Evolutionary conservation across 768 basidiomycete genomes (phyloP).

Genomic region (Mrakia gelida): DNA sequence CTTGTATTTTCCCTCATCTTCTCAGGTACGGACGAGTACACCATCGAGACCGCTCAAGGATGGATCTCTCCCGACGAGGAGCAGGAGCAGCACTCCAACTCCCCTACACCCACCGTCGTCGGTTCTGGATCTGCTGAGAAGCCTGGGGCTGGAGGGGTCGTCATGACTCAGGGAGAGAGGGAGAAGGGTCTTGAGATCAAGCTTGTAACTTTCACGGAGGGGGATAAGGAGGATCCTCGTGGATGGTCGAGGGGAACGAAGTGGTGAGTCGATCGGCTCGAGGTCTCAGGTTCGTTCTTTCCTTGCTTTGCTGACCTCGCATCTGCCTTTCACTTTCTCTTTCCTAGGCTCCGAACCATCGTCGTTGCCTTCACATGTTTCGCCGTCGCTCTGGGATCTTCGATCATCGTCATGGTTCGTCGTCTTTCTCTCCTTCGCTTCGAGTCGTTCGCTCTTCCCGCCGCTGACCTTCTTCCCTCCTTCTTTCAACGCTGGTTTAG

Average conservation of each 20-base stretch:
- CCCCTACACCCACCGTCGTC: background rate
- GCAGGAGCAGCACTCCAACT: background rate
- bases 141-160: background rate
- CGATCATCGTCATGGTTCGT: constrained; percentile 35
- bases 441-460: background rate
- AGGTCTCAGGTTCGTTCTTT: background rate
- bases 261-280: background rate
- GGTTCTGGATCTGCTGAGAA: background rate
- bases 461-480: background rate
- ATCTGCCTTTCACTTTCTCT: too few species aligned
- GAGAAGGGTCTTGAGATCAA: constrained; percentile 28
- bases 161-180: background rate
- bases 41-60: constrained; percentile 2
- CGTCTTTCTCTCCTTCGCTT: background rate
- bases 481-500: background rate
- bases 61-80: constrained; percentile 14
- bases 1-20: too few species aligned
- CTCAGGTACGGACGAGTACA: constrained; percentile 15
- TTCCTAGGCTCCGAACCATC: constrained; percentile 29
- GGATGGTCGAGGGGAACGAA: background rate
- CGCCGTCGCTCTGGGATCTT: constrained; percentile 34
- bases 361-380: constrained; percentile 36
- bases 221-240: constrained; percentile 9
- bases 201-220: constrained; percentile 14
- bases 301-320: background rate